Percentiles rank a stretch among this genome's conserved stretches.
Conservation (phyloP, 2,329 filamentous ascomycete species). For the Talaromyces sp. region DNA sequence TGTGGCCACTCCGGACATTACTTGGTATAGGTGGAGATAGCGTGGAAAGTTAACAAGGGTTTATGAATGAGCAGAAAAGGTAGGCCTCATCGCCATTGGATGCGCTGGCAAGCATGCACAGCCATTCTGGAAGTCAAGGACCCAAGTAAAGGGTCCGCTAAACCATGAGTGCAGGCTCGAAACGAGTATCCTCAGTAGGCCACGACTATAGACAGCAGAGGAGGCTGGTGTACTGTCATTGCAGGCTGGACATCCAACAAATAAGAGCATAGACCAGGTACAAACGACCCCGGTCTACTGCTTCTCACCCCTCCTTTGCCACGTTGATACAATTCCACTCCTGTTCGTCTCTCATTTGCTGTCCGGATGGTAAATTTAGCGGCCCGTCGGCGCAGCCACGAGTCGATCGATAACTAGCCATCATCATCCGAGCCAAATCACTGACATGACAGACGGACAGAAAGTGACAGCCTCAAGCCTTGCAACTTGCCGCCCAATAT, state of each 20-base stretch:
- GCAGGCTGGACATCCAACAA: slow-evolving; percentile 7
- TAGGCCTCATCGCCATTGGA: slow-evolving; percentile 6
- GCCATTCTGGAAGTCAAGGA: slow-evolving; percentile 3
- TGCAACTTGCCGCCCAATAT: slow-evolving; percentile 16
- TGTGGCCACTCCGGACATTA: slow-evolving; percentile 4
- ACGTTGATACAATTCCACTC: slow-evolving; percentile 8
- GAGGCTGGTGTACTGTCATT: slow-evolving; percentile 9
- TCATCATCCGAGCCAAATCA: not conserved
- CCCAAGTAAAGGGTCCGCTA: slow-evolving; percentile 1
- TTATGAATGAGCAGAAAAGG: not conserved
- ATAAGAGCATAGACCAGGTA: not conserved
- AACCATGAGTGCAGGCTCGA: not conserved
- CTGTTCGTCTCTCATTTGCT: slow-evolving; percentile 1
- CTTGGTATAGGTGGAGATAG: not conserved
- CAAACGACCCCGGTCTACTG: not conserved
- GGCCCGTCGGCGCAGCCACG: slow-evolving; percentile 5
- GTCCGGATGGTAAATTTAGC: not conserved
- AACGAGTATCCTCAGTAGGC: slow-evolving; percentile 10
- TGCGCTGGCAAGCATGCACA: slow-evolving; percentile 10
- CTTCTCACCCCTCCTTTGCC: slow-evolving; percentile 6
- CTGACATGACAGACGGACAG: not conserved
- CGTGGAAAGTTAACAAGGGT: slow-evolving; percentile 1
- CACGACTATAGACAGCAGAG: slow-evolving; percentile 4
- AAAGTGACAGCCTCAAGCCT: not conserved
- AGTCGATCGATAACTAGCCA: slow-evolving; percentile 4